Base-by-base conservation (phyloP, 1,284 basidiomycete species). In the Austroboletus niveus region DNA sequence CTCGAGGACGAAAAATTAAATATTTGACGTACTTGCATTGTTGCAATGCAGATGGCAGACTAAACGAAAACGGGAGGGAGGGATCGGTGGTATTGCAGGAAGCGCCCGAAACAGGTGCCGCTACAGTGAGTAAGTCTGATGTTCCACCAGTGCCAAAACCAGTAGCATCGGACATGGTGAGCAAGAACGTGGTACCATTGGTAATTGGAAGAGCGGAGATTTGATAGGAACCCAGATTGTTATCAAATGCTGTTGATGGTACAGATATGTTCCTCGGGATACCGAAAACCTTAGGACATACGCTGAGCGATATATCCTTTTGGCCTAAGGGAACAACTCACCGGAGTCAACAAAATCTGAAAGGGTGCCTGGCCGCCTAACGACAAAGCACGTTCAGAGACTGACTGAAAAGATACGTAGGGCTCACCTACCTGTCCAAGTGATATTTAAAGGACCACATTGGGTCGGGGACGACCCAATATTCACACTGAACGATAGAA, bases 131-230 rank as follows among this genome's bases (percentile, higher is more conserved):
- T 2, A 85, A 42, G 34, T 69, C 54, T 2, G 83, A 79, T 7
- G 75, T 75, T 17, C 86, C 87, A 8, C 87, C 87, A 9, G 81
- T 72, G 41, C 72, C 85, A 62, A 84, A 87, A 0, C 86, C 86
- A 42, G 78, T 79, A 17, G 80, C 72, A 63, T 91, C 89, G 22
- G 84, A 88, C 85, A 91, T 85, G 36, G 80, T 76, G 20, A 85
- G 57, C 11, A 89, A 50, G 49, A 89, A 73, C 48, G 71, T 62
- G 11, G 73, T 60, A 27, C 61, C 66, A 20, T 73, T 59, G 4
- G 65, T 20, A 42, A 84, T 69, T 1, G 73, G 69, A 10, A 89
- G 58, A 51, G 73, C 73, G 0, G 69, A 60, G 11, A 78, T 67
- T 17, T 74, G 69, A 59, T 76, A 88, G 0, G 76, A 74, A 42